Percentiles rank a stretch among this genome's conserved stretches.
Conservation (phyloP, 805 yeast genomes). For the Lipomyces anomalus region DNA sequence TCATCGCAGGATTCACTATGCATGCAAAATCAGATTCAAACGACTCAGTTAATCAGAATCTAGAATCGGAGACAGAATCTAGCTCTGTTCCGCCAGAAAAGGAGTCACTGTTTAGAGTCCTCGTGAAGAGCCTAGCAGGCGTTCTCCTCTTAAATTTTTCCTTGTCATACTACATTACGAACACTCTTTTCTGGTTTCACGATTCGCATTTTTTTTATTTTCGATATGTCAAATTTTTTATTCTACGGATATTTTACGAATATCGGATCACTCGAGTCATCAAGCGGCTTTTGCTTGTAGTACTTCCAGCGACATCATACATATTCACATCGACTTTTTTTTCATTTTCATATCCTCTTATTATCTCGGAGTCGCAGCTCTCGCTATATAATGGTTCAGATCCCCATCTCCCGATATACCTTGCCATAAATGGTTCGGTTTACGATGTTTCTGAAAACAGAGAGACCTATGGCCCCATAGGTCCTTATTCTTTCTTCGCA, state of each 20-base stretch:
- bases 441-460: slow-evolving; percentile 55
- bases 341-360: slow-evolving; percentile 27
- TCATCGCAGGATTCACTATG: too few relatives aligned
- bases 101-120: too few relatives aligned
- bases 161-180: slow-evolving; percentile 55
- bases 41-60: too few relatives aligned
- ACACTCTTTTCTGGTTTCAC: slow-evolving; percentile 56
- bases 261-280: slow-evolving; percentile 1
- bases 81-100: too few relatives aligned
- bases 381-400: slow-evolving; percentile 49
- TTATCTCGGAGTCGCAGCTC: slow-evolving; percentile 44
- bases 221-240: slow-evolving; percentile 36
- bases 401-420: slow-evolving; percentile 45
- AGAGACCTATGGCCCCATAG: slow-evolving; percentile 53
- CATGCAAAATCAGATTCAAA: too few relatives aligned
- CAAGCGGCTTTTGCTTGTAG: background rate
- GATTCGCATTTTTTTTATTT: slow-evolving; percentile 46
- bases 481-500: slow-evolving; percentile 50
- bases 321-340: slow-evolving; percentile 5
- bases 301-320: slow-evolving; percentile 5
- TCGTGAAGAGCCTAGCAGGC: too few relatives aligned
- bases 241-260: slow-evolving; percentile 2
- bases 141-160: slow-evolving; percentile 43
- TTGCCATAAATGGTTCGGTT: slow-evolving; percentile 56
- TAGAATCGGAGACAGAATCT: too few relatives aligned